A percentile compares a stretch with the other conserved stretches of the same genome.
Conservation (phyloP, 345 rosid genomes). For the Zanthoxylum bungeanum region DNA sequence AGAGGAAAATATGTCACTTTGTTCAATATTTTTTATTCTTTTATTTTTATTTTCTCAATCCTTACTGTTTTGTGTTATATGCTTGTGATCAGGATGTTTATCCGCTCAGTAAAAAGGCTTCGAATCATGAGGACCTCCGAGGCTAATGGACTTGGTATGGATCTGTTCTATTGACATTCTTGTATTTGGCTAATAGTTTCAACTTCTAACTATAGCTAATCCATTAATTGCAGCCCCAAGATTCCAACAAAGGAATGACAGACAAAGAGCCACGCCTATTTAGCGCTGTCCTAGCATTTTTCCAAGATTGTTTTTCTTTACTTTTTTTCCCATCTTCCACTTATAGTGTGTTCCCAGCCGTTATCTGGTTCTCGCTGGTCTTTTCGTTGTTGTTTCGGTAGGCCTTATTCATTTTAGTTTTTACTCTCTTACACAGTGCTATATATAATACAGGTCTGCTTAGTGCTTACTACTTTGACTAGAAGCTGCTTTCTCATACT, state of each 20-base stretch:
- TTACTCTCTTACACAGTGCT: constrained; percentile 17
- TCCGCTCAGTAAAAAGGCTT: constrained; percentile 75
- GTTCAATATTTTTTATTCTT: not conserved
- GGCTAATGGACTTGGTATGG: constrained; percentile 80
- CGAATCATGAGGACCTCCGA: constrained; percentile 84
- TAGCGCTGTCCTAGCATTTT: constrained; percentile 27
- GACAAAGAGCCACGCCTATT: constrained; percentile 56
- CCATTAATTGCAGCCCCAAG: constrained; percentile 54
- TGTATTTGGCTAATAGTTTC: not conserved
- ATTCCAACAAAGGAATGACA: constrained; percentile 51
- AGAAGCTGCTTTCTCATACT: constrained; percentile 45
- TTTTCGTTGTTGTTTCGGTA: constrained; percentile 24
- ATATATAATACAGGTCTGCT: constrained; percentile 31
- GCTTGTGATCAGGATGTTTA: constrained; percentile 63
- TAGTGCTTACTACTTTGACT: constrained; percentile 34
- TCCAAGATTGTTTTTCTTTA: constrained; percentile 22
- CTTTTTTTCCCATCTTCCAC: constrained; percentile 5
- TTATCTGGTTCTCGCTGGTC: constrained; percentile 20
- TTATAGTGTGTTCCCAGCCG: constrained; percentile 19
- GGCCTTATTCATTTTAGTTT: constrained; percentile 32
- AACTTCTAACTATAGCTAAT: constrained; percentile 3
- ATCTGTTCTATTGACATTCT: not conserved
- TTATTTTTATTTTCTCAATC: not conserved
- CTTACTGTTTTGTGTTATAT: constrained; percentile 10
- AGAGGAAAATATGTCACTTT: not conserved